Percentiles rank a stretch among this genome's conserved stretches.
Evolutionary conservation across 805 yeast genomes (phyloP).

Genomic region (Scheffersomyces amazonensis): DNA sequence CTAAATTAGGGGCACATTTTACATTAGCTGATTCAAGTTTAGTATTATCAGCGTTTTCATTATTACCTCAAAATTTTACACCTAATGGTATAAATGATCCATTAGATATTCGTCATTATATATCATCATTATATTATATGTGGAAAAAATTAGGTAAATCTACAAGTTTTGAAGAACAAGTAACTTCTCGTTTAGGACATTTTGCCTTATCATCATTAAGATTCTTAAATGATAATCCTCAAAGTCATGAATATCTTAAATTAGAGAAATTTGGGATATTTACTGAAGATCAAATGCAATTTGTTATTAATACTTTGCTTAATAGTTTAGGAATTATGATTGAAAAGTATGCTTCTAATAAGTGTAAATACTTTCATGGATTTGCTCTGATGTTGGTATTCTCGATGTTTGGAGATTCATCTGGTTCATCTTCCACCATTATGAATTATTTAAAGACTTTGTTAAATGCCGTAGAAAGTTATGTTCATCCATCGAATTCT

Average conservation of each 20-base stretch:
- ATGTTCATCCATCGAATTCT: slow-evolving; percentile 87
- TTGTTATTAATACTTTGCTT: slow-evolving; percentile 54
- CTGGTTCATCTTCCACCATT: slow-evolving; percentile 41
- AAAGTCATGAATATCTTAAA: slow-evolving; percentile 11
- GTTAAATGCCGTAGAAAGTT: slow-evolving; percentile 71
- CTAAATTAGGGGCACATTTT: slow-evolving; percentile 48
- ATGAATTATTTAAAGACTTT: slow-evolving; percentile 52
- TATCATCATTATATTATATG: slow-evolving; percentile 67
- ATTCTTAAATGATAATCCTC: slow-evolving; percentile 19
- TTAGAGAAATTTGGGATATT: slow-evolving; percentile 62
- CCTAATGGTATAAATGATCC: slow-evolving; percentile 23
- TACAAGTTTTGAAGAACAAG: slow-evolving; percentile 56
- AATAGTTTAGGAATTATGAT: slow-evolving; percentile 46
- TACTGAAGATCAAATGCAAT: slow-evolving; percentile 57
- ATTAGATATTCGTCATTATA: slow-evolving; percentile 49
- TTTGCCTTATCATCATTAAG: slow-evolving; percentile 50
- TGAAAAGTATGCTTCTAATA: slow-evolving; percentile 44
- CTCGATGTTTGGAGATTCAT: slow-evolving; percentile 54
- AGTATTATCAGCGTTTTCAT: slow-evolving; percentile 50
- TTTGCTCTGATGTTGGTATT: slow-evolving; percentile 49
- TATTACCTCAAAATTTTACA: slow-evolving; percentile 48
- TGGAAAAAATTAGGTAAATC: slow-evolving; percentile 59
- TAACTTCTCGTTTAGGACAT: slow-evolving; percentile 64
- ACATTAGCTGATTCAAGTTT: slow-evolving; percentile 52
- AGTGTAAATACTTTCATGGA: slow-evolving; percentile 40